Conservation (phyloP, 1,139 yeast genomes). For the Nadsonia commutata region DNA sequence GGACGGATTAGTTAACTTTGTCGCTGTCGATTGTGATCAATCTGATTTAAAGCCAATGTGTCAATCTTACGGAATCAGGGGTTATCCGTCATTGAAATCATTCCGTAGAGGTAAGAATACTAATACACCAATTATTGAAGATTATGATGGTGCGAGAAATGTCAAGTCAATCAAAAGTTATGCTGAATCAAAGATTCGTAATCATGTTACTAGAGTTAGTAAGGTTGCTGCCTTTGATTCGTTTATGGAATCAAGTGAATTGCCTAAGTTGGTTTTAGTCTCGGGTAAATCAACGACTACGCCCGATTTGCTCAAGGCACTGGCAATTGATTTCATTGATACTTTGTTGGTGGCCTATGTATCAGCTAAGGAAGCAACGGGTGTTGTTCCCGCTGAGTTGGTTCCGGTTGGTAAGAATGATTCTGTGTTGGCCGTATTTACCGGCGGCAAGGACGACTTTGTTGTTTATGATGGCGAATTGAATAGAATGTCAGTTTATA, state of each 20-base stretch:
- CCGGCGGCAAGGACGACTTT: slow-evolving; percentile 6
- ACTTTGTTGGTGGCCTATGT: slow-evolving; percentile 33
- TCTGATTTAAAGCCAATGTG: slow-evolving; percentile 55
- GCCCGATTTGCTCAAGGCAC: slow-evolving; percentile 51
- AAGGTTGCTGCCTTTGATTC: slow-evolving; percentile 13
- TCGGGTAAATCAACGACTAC: slow-evolving; percentile 5
- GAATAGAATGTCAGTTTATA: slow-evolving; percentile 18
- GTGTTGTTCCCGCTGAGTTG: neutral
- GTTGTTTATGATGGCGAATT: slow-evolving; percentile 20
- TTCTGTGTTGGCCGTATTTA: slow-evolving; percentile 9
- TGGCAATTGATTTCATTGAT: slow-evolving; percentile 53
- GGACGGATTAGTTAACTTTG: slow-evolving; percentile 53
- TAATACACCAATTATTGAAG: slow-evolving; percentile 53
- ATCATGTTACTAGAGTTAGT: slow-evolving; percentile 46
- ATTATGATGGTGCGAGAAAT: slow-evolving; percentile 55
- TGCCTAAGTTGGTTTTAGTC: slow-evolving; percentile 1
- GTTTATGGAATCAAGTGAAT: neutral
- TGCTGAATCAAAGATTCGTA: slow-evolving; percentile 50
- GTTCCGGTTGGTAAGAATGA: neutral
- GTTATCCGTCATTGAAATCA: slow-evolving; percentile 70
- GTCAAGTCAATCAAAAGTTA: slow-evolving; percentile 44
- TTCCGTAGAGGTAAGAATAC: slow-evolving; percentile 48
- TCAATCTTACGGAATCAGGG: slow-evolving; percentile 47
- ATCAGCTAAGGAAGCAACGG: slow-evolving; percentile 18
- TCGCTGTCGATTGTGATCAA: slow-evolving; percentile 76